Base-by-base conservation (phyloP, 192 early-diverging fungal species). In the Coemansia sp. region DNA sequence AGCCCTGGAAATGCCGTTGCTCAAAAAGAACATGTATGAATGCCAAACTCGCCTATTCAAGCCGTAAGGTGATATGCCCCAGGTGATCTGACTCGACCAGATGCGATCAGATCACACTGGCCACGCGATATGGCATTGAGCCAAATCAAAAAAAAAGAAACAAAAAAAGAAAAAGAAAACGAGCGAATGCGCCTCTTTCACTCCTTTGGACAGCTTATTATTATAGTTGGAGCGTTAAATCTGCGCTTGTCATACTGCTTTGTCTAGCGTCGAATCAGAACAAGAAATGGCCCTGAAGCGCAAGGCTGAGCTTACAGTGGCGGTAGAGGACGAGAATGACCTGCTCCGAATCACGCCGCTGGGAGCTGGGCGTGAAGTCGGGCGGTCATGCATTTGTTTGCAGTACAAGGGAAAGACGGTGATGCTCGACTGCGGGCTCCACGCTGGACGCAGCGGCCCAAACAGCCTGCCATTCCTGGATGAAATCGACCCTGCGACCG, bases 351-450 rank as follows among this genome's bases (percentile, higher is more conserved):
- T 99, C 35, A 96, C 92, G 6, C 94, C 94, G 15, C 85, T 99
- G 17, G 97, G 97, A 29, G 97, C 93, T n/a, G 97, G 97, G 19
- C 91, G 94, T 69, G 96, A 99, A 75, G 97, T 98, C 29, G 97
- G 97, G 22, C 85, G 97, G 62, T 94, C 92, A 33, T 99, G 94
- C 62, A 81, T 97, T 34, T 74, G 98, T 58, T 68, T 99, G 52
- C 88, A 95, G 73, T 98, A 92, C 87, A 97, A 98, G 83, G 89
- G 88, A 67, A 99, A 99, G 81, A 96, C 90, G 32, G 84, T 98
- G 45, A 89, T 98, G 93, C 87, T 99, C 61, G 97, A 99, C 81
- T 95, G 93, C 67, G 97, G 97, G 52, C 83, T 97, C 63, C 96
- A 99, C 77, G 95, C 97, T 14, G 96, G 93, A 9, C 88, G 91